Base-by-base conservation (phyloP, 331 rosid genomes). In the Acacia concinna region DNA sequence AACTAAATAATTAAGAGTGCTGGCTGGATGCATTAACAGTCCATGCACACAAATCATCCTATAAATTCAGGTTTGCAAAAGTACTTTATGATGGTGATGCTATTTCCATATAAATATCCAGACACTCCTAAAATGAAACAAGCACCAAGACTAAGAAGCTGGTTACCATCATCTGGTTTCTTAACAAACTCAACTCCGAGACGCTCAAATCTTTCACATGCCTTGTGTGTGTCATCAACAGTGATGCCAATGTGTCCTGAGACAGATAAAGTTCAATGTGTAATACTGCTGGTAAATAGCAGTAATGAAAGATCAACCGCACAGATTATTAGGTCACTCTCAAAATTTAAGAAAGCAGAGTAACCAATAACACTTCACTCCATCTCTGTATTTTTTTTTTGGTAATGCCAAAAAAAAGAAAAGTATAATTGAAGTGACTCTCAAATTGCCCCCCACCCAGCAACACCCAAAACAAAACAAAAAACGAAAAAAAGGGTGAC, bases 191-290 rank as follows among this genome's bases (percentile, higher is more conserved):
- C 92, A 71, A 96, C 89, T 57, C 99, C 98, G 25, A 93, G 84
- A 57, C 84, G 78, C 90, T 90, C 94, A 86, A 93, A 93, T 86
- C 99, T 89, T 86, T 96, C 98, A 80, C 97, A 91, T 43, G 96
- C 97, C 92, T 93, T 91, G 81, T 75, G 47, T 37, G 98, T 93
- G 87, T 96, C 99, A 84, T 96, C 96, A 81, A 96, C 98, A 12
- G 99, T 93, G 77, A 93, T 73, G 72, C 99, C 98, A 82, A 96
- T 96, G 77, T 96, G 99, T 59, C 99, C 98, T 96, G 79, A 57
- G 31, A 71, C 43, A 59, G 73, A 68, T 54, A 37, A 63, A 34
- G 10, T 78, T 25, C 18, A 54, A 13, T 44, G n/a, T 63, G 11
- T 43, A 43, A 40, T 49, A 62, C 27, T 60, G 14, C 37, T 18